These are phyloP conservation scores for Wallacemonas sp. DNA, from an alignment of 208 protist genomes.

Conservation along the genomic window DNA sequence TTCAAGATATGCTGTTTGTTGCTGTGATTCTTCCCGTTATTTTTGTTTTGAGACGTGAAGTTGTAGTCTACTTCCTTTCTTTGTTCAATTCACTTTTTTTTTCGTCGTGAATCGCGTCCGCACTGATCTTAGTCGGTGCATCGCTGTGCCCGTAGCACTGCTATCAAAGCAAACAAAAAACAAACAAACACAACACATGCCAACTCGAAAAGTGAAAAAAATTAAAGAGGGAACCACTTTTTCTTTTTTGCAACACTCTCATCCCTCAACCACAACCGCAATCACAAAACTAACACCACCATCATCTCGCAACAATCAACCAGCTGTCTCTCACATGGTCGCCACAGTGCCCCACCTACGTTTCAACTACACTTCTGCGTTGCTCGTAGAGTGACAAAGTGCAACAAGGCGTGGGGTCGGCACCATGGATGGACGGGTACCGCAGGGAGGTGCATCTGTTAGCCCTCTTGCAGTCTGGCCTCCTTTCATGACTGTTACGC, in stretches of 20 bases:
- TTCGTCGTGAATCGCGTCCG: slow-evolving; percentile 13
- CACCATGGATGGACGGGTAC: too few relatives aligned
- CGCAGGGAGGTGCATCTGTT: too few relatives aligned
- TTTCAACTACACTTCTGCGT: too few relatives aligned
- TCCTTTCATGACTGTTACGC: too few relatives aligned
- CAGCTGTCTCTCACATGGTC: too few relatives aligned
- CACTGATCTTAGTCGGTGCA: not conserved
- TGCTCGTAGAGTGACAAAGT: too few relatives aligned
- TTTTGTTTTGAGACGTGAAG: not conserved
- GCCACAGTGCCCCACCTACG: too few relatives aligned
- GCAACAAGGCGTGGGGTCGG: too few relatives aligned
- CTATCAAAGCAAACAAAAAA: not conserved
- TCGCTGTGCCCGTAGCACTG: not conserved
- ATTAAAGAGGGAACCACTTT: not conserved
- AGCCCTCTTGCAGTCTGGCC: too few relatives aligned
- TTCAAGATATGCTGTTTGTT: too few relatives aligned
- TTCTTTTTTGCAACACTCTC: slow-evolving; percentile 8
- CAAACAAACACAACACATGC: not conserved
- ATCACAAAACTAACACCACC: not conserved
- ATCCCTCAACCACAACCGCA: not conserved
- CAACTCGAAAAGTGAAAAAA: slow-evolving; percentile 11
- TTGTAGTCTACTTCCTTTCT: not conserved
- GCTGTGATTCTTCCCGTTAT: too few relatives aligned
- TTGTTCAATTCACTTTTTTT: slow-evolving; percentile 14
- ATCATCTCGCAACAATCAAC: too few relatives aligned